Conservation (phyloP, 177 flowering plant genomes). For the Vitis hybrid region DNA sequence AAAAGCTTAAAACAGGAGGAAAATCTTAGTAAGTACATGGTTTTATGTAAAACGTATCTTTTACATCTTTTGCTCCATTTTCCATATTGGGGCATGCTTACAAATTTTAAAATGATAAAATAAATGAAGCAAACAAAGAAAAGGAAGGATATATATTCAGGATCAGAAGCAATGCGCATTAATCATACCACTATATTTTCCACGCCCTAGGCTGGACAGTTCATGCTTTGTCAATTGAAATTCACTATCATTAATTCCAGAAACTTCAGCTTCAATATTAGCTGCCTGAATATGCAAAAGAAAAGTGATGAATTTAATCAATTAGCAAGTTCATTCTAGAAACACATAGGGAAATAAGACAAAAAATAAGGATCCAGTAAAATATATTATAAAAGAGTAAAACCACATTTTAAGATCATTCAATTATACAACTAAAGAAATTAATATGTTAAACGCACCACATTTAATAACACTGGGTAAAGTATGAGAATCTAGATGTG, state of each 20-base stretch:
- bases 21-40: too few species aligned
- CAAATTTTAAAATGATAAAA: neutral
- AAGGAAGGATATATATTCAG: neutral
- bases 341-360: neutral
- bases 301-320: neutral
- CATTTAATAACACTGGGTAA: too few species aligned
- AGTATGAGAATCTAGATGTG: too few species aligned
- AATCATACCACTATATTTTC: slow-evolving; percentile 72
- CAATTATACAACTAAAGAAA: neutral
- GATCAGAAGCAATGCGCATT: neutral
- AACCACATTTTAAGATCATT: neutral
- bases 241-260: slow-evolving; percentile 57
- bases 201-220: slow-evolving; percentile 48
- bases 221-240: slow-evolving; percentile 55
- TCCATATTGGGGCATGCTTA: too few species aligned
- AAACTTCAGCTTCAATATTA: slow-evolving; percentile 66
- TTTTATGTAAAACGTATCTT: too few species aligned
- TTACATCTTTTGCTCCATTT: too few species aligned
- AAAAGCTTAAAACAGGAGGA: too few species aligned
- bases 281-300: slow-evolving; percentile 56
- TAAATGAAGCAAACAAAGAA: neutral
- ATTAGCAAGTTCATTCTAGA: neutral
- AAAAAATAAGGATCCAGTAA: too few species aligned
- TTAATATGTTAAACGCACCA: too few species aligned
- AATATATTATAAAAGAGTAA: neutral